Percentiles rank a stretch among this genome's conserved stretches.
These are phyloP conservation scores for Linnemannia elongata DNA, from an alignment of 192 early-diverging fungal genomes.

Conservation along the genomic window DNA sequence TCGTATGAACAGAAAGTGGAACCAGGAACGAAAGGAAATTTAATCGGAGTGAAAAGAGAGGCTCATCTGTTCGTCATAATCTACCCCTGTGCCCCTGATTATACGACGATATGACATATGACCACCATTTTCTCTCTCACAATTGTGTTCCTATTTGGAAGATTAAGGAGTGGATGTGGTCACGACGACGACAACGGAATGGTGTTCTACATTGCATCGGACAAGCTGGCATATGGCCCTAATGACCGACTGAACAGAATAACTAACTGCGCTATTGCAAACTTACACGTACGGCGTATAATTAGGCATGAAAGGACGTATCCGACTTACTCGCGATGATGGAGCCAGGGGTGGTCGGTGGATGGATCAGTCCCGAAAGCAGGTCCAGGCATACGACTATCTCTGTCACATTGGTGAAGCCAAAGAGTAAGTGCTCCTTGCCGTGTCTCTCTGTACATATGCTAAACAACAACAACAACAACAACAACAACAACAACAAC, in stretches of 20 bases:
- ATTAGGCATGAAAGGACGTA: constrained; percentile 63
- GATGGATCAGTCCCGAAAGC: constrained; percentile 91
- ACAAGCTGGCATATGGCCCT: not conserved
- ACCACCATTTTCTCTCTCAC: not conserved
- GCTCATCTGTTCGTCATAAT: not conserved
- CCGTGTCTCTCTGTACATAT: not conserved
- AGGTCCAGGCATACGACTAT: constrained; percentile 98
- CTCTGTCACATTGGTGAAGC: constrained; percentile 99
- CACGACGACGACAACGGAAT: constrained; percentile 10
- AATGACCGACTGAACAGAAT: not conserved
- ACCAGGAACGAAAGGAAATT: not conserved
- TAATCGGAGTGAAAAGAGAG: not conserved
- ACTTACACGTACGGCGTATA: not conserved
- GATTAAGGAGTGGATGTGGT: not conserved
- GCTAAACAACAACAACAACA: too few relatives aligned
- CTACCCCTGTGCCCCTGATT: not conserved
- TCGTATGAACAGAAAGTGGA: not conserved
- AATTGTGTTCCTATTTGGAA: not conserved
- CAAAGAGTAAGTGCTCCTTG: constrained; percentile 82
- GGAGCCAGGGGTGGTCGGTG: constrained; percentile 64
- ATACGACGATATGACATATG: constrained; percentile 5
- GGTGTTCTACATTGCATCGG: not conserved
- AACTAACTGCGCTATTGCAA: not conserved
- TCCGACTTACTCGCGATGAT: constrained; percentile 60
- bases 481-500: too few relatives aligned